Percentiles rank a stretch among this genome's conserved stretches.
Evolutionary conservation across 495 filamentous ascomycete species (phyloP).

Genomic region (Bombardia bombarda): DNA sequence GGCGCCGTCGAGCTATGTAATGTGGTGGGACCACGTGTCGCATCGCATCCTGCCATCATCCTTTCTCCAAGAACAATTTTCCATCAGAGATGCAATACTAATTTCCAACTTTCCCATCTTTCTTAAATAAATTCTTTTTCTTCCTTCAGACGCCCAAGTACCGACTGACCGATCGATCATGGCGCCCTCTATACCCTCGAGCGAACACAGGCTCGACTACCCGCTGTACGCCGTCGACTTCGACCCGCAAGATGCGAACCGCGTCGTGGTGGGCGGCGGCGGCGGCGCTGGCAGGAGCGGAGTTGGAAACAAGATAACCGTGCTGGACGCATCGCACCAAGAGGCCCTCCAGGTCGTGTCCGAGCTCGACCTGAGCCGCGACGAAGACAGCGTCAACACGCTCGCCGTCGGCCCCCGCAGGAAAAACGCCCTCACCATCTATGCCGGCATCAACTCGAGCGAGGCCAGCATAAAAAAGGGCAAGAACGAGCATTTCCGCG

Average conservation of each 20-base stretch:
- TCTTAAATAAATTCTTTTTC: neutral
- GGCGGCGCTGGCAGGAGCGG: slow-evolving; percentile 80
- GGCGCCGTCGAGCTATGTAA: too few relatives aligned
- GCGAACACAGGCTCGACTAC: slow-evolving; percentile 50
- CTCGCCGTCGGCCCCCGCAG: slow-evolving; percentile 56
- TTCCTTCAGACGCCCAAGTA: slow-evolving; percentile 1
- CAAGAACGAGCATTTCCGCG: slow-evolving; percentile 80
- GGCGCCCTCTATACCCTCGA: slow-evolving; percentile 19
- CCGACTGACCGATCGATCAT: slow-evolving; percentile 5
- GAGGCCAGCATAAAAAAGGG: slow-evolving; percentile 58
- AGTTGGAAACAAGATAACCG: slow-evolving; percentile 80
- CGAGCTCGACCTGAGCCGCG: slow-evolving; percentile 71
- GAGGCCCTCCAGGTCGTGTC: slow-evolving; percentile 55
- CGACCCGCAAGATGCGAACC: slow-evolving; percentile 66
- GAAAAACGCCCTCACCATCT: slow-evolving; percentile 51
- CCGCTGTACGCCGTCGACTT: slow-evolving; percentile 90
- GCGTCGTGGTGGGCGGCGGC: slow-evolving; percentile 81
- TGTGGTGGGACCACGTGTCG: too few relatives aligned
- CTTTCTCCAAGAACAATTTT: neutral
- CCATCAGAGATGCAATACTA: neutral
- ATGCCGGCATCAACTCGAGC: slow-evolving; percentile 83
- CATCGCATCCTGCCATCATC: neutral
- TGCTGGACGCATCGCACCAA: slow-evolving; percentile 58
- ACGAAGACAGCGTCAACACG: slow-evolving; percentile 88
- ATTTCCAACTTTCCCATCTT: neutral